A percentile compares a stretch with the other conserved stretches of the same genome.
Evolutionary conservation across 805 yeast genomes (phyloP).

Genomic region (Metschnikowia cubensis): DNA sequence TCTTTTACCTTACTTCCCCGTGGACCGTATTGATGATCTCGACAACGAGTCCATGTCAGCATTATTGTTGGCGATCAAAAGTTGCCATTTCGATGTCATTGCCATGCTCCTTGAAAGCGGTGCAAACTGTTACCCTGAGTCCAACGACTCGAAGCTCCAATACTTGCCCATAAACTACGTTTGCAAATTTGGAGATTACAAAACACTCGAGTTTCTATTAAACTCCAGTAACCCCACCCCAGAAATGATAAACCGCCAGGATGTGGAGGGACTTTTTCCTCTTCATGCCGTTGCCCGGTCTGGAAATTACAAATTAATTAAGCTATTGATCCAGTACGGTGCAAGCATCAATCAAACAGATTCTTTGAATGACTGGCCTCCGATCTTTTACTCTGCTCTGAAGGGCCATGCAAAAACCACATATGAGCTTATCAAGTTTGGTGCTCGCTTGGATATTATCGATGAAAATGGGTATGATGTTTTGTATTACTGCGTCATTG

Average conservation of each 20-base stretch:
- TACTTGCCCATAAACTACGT: slow-evolving; percentile 82
- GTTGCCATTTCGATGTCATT: slow-evolving; percentile 49
- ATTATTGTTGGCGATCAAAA: slow-evolving; percentile 69
- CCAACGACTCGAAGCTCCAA: slow-evolving; percentile 51
- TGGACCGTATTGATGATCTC: slow-evolving; percentile 42
- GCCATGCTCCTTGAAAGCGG: slow-evolving; percentile 32
- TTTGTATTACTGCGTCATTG: slow-evolving; percentile 86
- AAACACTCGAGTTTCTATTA: slow-evolving; percentile 62
- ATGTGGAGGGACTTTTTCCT: slow-evolving; percentile 88
- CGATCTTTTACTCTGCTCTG: slow-evolving; percentile 83
- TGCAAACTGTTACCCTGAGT: slow-evolving; percentile 38
- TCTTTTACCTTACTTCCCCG: slow-evolving; percentile 38
- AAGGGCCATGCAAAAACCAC: slow-evolving; percentile 78
- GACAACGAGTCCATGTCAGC: slow-evolving; percentile 83
- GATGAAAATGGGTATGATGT: slow-evolving; percentile 84
- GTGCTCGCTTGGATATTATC: slow-evolving; percentile 62
- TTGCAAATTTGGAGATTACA: slow-evolving; percentile 76
- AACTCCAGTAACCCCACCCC: slow-evolving; percentile 29
- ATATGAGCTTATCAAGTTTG: slow-evolving; percentile 61
- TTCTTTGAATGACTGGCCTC: slow-evolving; percentile 89
- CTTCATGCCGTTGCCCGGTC: slow-evolving; percentile 84
- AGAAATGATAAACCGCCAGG: slow-evolving; percentile 45
- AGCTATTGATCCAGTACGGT: slow-evolving; percentile 65
- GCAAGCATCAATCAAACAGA: slow-evolving; percentile 74
- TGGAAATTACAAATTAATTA: slow-evolving; percentile 69